phyloP scores from a whole-genome alignment of 1,284 basidiomycete species.

The Pascua guehoae region DNA sequence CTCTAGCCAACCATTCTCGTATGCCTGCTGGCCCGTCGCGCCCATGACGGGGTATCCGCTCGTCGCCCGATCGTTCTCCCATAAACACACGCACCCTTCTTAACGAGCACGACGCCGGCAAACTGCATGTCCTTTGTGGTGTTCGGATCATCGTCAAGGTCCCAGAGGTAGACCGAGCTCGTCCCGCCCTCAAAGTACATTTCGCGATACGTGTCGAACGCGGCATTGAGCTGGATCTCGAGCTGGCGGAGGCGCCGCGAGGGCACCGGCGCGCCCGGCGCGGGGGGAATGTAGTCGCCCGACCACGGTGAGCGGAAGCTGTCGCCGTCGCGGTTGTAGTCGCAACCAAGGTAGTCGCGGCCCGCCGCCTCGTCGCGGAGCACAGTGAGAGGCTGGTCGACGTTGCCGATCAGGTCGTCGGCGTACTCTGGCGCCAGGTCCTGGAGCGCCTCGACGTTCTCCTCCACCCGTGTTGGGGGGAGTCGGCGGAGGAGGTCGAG shows the following conservation, averaged over 20 bases:
- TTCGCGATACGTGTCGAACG: slow-evolving; percentile 96
- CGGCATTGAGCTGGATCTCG: slow-evolving; percentile 89
- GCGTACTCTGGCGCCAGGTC: slow-evolving; percentile 87
- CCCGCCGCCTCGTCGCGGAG: slow-evolving; percentile 68
- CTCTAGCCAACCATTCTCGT: not conserved
- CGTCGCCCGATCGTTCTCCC: not conserved
- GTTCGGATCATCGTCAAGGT: slow-evolving; percentile 74
- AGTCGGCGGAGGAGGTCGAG: slow-evolving; percentile 94
- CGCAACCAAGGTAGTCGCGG: slow-evolving; percentile 88
- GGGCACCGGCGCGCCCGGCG: slow-evolving; percentile 83
- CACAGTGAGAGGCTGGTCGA: slow-evolving; percentile 89
- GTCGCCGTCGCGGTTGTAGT: slow-evolving; percentile 96
- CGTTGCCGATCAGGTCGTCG: slow-evolving; percentile 89
- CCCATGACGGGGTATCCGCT: not conserved
- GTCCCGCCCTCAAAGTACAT: slow-evolving; percentile 98
- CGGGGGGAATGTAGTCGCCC: slow-evolving; percentile 79
- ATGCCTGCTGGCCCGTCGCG: not conserved
- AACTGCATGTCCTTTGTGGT: slow-evolving; percentile 55
- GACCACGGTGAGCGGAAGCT: slow-evolving; percentile 96
- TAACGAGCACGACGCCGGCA: slow-evolving; percentile 92
- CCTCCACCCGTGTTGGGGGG: slow-evolving; percentile 84
- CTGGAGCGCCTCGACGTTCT: slow-evolving; percentile 79
- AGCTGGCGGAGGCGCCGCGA: slow-evolving; percentile 80
- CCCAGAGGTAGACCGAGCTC: slow-evolving; percentile 98
- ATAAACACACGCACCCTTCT: slow-evolving; percentile 69